These are phyloP conservation scores for Flagelloscypha sp. DNA, from an alignment of 768 basidiomycete species.

Conservation along the genomic window DNA sequence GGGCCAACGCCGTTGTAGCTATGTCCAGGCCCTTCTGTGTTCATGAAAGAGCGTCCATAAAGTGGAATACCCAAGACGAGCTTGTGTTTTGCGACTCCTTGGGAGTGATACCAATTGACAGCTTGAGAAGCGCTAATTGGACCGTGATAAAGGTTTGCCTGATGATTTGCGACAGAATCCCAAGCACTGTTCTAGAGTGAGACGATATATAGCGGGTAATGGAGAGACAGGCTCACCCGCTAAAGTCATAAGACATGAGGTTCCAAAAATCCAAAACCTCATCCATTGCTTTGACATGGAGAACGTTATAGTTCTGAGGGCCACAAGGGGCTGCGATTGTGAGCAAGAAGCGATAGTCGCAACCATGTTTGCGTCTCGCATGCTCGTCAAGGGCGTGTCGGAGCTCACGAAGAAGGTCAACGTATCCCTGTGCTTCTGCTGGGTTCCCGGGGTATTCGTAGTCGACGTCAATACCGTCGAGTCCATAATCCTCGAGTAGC, in stretches of 20 bases:
- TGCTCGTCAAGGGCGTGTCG: conserved; percentile 70
- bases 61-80: conserved; percentile 87
- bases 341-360: conserved; percentile 58
- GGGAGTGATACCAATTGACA: conserved; percentile 59
- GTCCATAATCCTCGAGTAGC: conserved; percentile 82
- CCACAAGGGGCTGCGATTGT: conserved; percentile 94
- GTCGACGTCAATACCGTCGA: conserved; percentile 89
- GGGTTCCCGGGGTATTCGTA: conserved; percentile 87
- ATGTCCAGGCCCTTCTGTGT: conserved; percentile 73
- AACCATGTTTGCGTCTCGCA: conserved; percentile 49
- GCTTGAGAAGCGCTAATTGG: conserved; percentile 55
- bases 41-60: conserved; percentile 87
- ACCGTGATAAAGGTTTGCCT: conserved; percentile 68
- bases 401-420: conserved; percentile 70
- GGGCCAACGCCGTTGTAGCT: conserved; percentile 76
- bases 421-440: conserved; percentile 75
- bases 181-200: conserved; percentile 75
- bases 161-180: conserved; percentile 67
- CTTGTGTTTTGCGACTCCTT: conserved; percentile 72
- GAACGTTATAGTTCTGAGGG: conserved; percentile 71
- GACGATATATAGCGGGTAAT: background rate
- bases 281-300: conserved; percentile 81
- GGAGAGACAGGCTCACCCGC: conserved; percentile 41
- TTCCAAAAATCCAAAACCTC: conserved; percentile 92
- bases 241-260: conserved; percentile 89